Conservation (phyloP, 169 alveolate genomes). For the Ichthyophthirius multifiliis region DNA sequence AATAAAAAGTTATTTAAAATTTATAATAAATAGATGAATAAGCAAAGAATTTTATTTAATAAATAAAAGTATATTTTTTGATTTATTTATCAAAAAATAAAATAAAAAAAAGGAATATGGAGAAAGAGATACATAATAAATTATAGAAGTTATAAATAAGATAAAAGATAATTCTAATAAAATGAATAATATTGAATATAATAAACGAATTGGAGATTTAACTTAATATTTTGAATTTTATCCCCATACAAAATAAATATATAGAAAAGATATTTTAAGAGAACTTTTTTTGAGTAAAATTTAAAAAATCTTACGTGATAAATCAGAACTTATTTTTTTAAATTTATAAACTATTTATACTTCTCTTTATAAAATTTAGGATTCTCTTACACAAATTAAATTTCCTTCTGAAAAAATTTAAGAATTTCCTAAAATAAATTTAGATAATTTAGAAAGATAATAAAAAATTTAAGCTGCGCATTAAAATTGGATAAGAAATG, state of each 20-base stretch:
- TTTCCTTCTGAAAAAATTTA: background rate
- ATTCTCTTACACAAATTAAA: background rate
- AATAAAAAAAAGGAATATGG: background rate
- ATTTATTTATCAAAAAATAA: background rate
- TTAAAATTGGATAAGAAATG: slow-evolving; percentile 11
- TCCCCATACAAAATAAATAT: background rate
- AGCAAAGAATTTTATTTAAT: background rate
- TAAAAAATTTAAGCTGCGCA: background rate
- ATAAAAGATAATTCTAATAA: background rate
- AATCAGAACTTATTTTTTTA: background rate
- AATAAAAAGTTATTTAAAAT: background rate
- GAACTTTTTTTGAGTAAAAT: background rate
- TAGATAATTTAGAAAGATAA: background rate
- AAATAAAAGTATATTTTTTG: background rate
- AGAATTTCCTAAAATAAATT: background rate
- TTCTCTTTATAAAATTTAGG: background rate
- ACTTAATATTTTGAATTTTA: background rate
- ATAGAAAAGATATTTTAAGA: slow-evolving; percentile 5
- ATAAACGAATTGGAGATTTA: background rate
- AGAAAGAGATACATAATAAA: background rate
- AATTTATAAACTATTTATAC: background rate
- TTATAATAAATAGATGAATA: background rate
- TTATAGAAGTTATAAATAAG: background rate
- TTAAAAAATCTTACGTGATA: background rate
- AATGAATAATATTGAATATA: background rate